phyloP scores from a whole-genome alignment of 2,329 filamentous ascomycete species.

The Epichloe coenophiala region DNA sequence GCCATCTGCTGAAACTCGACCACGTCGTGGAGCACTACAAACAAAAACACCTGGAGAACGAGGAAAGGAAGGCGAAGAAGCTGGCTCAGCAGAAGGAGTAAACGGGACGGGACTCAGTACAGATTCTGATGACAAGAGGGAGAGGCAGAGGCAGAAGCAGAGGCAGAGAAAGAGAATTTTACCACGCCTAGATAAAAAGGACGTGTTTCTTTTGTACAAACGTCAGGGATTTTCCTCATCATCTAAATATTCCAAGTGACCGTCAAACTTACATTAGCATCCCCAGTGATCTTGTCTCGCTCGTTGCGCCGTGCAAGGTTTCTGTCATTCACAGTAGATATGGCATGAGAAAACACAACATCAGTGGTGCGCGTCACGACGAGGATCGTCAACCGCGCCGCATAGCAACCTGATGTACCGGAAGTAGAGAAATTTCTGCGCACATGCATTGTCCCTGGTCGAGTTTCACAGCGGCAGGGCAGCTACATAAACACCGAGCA shows the following conservation, averaged over 20 bases:
- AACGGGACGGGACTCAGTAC: slow-evolving; percentile 8
- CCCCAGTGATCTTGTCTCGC: background rate
- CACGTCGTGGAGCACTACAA: slow-evolving; percentile 44
- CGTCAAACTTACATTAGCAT: background rate
- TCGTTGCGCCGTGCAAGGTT: background rate
- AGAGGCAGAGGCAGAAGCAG: too few species aligned
- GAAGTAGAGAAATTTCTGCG: background rate
- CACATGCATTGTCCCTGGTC: background rate
- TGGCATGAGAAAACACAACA: background rate
- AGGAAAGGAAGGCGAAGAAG: slow-evolving; percentile 40
- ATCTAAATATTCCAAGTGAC: too few species aligned
- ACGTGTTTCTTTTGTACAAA: background rate
- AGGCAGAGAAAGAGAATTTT: background rate
- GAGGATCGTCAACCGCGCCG: background rate
- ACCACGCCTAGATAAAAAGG: background rate
- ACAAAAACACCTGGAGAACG: slow-evolving; percentile 38
- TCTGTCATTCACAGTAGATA: background rate
- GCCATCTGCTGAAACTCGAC: slow-evolving; percentile 40
- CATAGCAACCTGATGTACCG: too few species aligned
- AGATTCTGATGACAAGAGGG: background rate
- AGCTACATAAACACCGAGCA: background rate
- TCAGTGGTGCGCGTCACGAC: background rate
- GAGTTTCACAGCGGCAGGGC: background rate
- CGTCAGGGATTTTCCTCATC: background rate
- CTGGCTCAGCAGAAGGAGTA: slow-evolving; percentile 26